These are phyloP conservation scores for Sclerotinia subarctica DNA, from an alignment of 2,329 filamentous ascomycete genomes.

Conservation along the genomic window DNA sequence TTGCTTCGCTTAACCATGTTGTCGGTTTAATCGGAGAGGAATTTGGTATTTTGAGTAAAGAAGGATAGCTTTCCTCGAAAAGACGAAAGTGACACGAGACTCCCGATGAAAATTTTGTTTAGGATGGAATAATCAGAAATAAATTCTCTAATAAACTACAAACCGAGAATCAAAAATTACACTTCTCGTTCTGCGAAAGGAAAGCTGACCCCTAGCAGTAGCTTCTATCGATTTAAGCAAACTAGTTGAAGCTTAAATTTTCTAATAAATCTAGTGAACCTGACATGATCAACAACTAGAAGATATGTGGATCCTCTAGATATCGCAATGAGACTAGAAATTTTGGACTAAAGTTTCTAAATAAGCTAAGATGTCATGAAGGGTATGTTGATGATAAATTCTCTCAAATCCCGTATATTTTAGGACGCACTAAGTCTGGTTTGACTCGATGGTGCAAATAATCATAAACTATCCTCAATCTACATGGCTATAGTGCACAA, in stretches of 20 bases:
- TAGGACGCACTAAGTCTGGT: not conserved
- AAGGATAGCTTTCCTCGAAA: not conserved
- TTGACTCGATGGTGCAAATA: not conserved
- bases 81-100: not conserved
- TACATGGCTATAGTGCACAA: not conserved
- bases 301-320: not conserved
- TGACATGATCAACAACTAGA: not conserved
- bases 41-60: not conserved
- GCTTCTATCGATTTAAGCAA: not conserved
- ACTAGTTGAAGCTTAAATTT: not conserved
- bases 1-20: not conserved
- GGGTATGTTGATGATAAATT: not conserved
- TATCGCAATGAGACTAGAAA: not conserved
- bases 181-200: not conserved
- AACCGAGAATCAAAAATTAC: not conserved
- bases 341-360: not conserved
- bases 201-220: too few relatives aligned
- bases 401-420: not conserved
- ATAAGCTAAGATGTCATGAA: not conserved
- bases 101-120: not conserved
- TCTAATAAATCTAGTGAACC: not conserved
- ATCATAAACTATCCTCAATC: not conserved
- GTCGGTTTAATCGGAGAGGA: not conserved
- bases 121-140: not conserved
- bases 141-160: too few relatives aligned